A percentile compares a stretch with the other conserved stretches of the same genome.
phyloP scores from a whole-genome alignment of 371 early-diverging fungal species.

The Lichtheimia hyalospora region DNA sequence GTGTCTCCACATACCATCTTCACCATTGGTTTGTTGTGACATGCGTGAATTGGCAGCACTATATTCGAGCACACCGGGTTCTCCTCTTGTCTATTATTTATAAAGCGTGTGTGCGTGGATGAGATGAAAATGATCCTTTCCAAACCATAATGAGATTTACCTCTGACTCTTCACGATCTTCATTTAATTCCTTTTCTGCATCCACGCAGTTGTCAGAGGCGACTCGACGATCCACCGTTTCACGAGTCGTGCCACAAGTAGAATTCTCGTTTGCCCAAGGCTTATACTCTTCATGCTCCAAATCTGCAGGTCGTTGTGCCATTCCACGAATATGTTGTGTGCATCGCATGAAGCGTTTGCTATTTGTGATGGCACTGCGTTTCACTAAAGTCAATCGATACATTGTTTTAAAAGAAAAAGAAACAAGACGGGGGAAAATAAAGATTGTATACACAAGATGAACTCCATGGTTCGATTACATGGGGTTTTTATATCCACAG shows the following conservation, averaged over 20 bases:
- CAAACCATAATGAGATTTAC: too few relatives aligned
- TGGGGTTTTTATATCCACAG: too few relatives aligned
- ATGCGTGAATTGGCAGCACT: slow-evolving; percentile 24
- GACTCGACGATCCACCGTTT: slow-evolving; percentile 12
- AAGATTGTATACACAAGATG: too few relatives aligned
- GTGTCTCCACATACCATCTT: slow-evolving; percentile 3
- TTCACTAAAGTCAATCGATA: too few relatives aligned
- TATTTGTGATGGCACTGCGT: too few relatives aligned
- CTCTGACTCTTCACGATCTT: slow-evolving; percentile 4
- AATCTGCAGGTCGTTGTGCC: too few relatives aligned
- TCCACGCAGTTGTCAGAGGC: slow-evolving; percentile 10
- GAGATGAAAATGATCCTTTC: too few relatives aligned
- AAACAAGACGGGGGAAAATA: too few relatives aligned
- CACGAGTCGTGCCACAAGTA: slow-evolving; percentile 20
- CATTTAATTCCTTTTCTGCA: slow-evolving; percentile 15
- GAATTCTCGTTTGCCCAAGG: slow-evolving; percentile 26
- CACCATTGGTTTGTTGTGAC: slow-evolving; percentile 9
- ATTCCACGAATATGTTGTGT: too few relatives aligned
- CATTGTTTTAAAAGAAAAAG: too few relatives aligned
- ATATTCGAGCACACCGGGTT: slow-evolving; percentile 5
- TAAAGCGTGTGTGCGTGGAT: background rate
- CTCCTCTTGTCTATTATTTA: background rate
- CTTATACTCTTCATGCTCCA: slow-evolving; percentile 14
- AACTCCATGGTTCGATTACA: too few relatives aligned
- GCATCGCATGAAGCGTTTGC: too few relatives aligned